Evolutionary conservation across 2,329 filamentous ascomycete genomes (phyloP), one percentile per base, ranked within the genome.

Genomic region (Orbilia oligospora): DNA sequence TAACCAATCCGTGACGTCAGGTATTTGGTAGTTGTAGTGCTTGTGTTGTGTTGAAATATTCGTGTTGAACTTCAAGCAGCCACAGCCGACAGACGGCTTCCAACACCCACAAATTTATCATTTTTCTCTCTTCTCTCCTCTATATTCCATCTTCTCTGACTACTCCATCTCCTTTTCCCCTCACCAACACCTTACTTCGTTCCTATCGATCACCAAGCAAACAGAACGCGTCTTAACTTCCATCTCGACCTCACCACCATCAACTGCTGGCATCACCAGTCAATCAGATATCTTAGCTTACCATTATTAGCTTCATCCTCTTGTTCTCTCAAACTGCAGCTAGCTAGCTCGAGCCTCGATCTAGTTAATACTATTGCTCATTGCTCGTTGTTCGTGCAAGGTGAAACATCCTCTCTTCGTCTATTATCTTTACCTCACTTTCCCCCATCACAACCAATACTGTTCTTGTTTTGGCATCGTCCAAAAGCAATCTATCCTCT

Each of bases 291-390:
- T 44, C 5, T n/a, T n/a, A 18, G 36, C 9, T 61, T 27, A 24
- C 56, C 10, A 61, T n/a, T 61, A 61, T n/a, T 61, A 44, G 20
- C 33, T 27, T 61, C 56, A 41, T 27, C 33, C 3, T 61, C 33
- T 61, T 24, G 33, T 22, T 5, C 3, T 27, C 36, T 27, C 36
- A 18, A 10, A 2, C n/a, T 27, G 10, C 27, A 30, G 6, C 2
- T 41, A 44, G 20, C 20, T n/a, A 44, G 20, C 8, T 41, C 38
- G 38, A 41, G 38, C 18, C 12, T 44, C 36, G 2, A 61, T 44
- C 33, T 14, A 44, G 36, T 30, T 24, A 30, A 30, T 30, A 30
- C 27, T 6, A 3, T 24, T 41, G 18, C 18, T 30, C 18, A n/a
- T 24, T 61, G 33, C 55, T 24, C 2, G 9, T 14, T 9, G 12